Conservation (phyloP, 257 asterid species). For the Solanum chiquidenum region DNA sequence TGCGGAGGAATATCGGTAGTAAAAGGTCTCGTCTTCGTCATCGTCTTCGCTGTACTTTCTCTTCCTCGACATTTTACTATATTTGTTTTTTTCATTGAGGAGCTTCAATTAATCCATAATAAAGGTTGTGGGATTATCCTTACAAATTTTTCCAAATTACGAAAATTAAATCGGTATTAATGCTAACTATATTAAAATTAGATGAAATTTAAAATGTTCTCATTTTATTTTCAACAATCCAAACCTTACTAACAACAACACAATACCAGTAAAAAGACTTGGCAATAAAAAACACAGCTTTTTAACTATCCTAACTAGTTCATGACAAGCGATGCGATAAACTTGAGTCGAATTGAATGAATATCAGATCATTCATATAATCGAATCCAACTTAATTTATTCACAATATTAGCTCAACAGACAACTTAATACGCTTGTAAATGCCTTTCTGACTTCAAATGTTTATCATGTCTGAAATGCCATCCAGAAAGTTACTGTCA, state of each 20-base stretch:
- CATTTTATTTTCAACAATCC: not conserved
- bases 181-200: not conserved
- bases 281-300: too few species aligned
- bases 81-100: too few species aligned
- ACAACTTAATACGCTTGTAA: not conserved
- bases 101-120: not conserved
- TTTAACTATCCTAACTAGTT: too few species aligned
- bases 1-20: conserved; percentile 57
- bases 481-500: not conserved
- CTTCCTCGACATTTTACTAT: conserved; percentile 29
- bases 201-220: not conserved
- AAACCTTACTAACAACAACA: too few species aligned
- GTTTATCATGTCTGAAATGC: not conserved
- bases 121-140: not conserved
- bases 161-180: not conserved
- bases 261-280: too few species aligned
- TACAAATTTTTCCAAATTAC: not conserved
- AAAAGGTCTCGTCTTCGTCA: conserved; percentile 71
- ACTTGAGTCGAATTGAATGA: not conserved
- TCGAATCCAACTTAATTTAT: not conserved
- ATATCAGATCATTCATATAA: not conserved
- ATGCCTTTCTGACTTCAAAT: not conserved
- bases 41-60: conserved; percentile 26
- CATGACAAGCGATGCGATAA: too few species aligned
- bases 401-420: not conserved